Evolutionary conservation across 2,329 filamentous ascomycete species (phyloP), one percentile per base, ranked within the genome.

Genomic region (Hirsutella thompsonii): DNA sequence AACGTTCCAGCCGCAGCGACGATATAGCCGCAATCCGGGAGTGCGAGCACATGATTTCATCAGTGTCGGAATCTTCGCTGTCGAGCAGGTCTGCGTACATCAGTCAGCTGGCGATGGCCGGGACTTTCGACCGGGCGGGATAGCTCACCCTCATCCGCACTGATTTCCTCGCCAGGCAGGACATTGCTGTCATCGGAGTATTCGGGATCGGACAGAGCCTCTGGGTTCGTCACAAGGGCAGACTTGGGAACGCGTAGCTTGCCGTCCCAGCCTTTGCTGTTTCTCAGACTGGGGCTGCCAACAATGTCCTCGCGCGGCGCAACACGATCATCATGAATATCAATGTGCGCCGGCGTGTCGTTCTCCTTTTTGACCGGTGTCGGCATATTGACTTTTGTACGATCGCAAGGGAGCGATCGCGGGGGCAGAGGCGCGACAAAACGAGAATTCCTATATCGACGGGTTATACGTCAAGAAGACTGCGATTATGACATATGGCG

Each of bases 1-100:
- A 96, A 45, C 92, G 79, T 46, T 89, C 83, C 37, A 98, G 74
- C n/a, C 68, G 76, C 19, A 98, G 74, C 14, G 80, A 78, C 6
- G 80, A 66, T 50, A 96, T 83, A 26, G 85, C 89, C 19, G 73
- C 66, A 54, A 98, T 74, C 48, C 89, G 84, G 42, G 83, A 83
- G 60, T 96, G 90, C n/a, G 88, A 81, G 45, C 89, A 79, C 56
- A 92, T 84, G 54, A 98, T 90, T 54, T 94, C 86, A 63, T 89
- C 68, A 2, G 69, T 73, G 29, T 79, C 70, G 30, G 64, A 59
- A 46, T 74, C 71, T 57, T 81, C 76, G 49, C 69, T 70, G 45
- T 79, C 72, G 32, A 80, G 67, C 1, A 80, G 62, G 52, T 80
- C 76, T 79, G 51, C 42, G 9, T 6, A n/a, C 14, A n/a, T 18